These are phyloP conservation scores for Talaromyces wortmannii DNA, from an alignment of 495 filamentous ascomycete species.

Conservation along the genomic window DNA sequence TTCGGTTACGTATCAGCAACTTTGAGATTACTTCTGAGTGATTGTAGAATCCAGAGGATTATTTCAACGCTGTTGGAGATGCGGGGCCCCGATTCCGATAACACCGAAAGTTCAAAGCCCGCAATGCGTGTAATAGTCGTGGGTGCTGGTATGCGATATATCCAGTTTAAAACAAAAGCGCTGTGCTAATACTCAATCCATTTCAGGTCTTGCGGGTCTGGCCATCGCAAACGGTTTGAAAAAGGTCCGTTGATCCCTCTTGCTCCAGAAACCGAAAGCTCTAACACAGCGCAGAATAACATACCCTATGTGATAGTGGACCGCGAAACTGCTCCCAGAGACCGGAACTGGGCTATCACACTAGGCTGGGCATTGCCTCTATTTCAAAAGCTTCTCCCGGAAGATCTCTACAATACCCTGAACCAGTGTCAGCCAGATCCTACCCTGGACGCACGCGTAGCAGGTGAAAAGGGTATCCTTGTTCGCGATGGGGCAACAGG, in stretches of 20 bases:
- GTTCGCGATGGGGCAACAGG: neutral
- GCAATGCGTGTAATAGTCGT: conserved; percentile 2
- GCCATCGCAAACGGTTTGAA: neutral
- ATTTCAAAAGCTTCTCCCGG: neutral
- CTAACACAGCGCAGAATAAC: neutral
- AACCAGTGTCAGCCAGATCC: neutral
- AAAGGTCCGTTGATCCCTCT: neutral
- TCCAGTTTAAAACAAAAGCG: neutral
- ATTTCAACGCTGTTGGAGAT: too few species aligned
- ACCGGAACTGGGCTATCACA: conserved; percentile 1
- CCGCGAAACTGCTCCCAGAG: neutral
- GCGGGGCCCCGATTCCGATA: too few species aligned
- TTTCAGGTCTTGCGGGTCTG: neutral
- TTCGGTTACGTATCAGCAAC: too few species aligned
- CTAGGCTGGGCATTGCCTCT: neutral
- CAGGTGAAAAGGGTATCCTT: neutral
- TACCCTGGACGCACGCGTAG: neutral
- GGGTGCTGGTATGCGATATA: neutral
- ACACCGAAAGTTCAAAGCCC: neutral
- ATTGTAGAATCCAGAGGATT: too few species aligned
- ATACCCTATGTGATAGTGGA: neutral
- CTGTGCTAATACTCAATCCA: neutral
- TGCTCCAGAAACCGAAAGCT: neutral
- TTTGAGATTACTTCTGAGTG: too few species aligned
- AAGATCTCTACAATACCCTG: neutral